Conservation (phyloP, 345 rosid species). For the Aethionema arabicum region DNA sequence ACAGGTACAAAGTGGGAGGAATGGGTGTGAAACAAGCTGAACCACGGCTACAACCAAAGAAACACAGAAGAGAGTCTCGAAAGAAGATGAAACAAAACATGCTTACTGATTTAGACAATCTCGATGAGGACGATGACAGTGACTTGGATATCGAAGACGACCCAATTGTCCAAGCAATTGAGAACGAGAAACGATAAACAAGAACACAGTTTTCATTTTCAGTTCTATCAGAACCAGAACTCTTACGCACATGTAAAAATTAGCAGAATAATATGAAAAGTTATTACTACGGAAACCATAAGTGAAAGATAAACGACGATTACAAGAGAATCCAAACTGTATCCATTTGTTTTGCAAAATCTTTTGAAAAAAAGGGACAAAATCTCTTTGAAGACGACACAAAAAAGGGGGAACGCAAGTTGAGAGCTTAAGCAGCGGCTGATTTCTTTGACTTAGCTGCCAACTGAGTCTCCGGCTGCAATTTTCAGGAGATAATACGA, state of each 20-base stretch:
- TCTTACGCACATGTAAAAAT: neutral
- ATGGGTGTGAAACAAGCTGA: constrained; percentile 85
- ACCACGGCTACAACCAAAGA: constrained; percentile 73
- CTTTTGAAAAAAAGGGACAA: constrained; percentile 15
- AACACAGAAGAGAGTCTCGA: constrained; percentile 80
- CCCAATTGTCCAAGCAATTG: constrained; percentile 52
- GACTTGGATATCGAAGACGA: constrained; percentile 59
- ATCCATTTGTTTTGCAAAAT: constrained; percentile 24
- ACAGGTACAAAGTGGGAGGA: constrained; percentile 74
- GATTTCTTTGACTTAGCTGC: constrained; percentile 76
- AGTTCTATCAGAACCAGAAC: neutral
- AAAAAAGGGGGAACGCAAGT: neutral
- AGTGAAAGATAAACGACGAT: neutral
- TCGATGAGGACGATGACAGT: constrained; percentile 53
- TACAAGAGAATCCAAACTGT: neutral
- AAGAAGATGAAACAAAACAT: constrained; percentile 71
- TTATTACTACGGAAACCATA: neutral
- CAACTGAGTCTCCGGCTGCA: constrained; percentile 87
- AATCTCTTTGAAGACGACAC: constrained; percentile 31
- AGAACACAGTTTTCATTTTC: neutral
- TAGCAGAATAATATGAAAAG: neutral
- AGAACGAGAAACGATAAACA: constrained; percentile 42
- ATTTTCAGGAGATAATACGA: neutral
- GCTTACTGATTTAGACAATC: constrained; percentile 54
- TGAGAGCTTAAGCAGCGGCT: constrained; percentile 30